These are phyloP conservation scores for Phytophthora fragariaefolia DNA, from an alignment of 352 stramenopile genomes.

Conservation along the genomic window DNA sequence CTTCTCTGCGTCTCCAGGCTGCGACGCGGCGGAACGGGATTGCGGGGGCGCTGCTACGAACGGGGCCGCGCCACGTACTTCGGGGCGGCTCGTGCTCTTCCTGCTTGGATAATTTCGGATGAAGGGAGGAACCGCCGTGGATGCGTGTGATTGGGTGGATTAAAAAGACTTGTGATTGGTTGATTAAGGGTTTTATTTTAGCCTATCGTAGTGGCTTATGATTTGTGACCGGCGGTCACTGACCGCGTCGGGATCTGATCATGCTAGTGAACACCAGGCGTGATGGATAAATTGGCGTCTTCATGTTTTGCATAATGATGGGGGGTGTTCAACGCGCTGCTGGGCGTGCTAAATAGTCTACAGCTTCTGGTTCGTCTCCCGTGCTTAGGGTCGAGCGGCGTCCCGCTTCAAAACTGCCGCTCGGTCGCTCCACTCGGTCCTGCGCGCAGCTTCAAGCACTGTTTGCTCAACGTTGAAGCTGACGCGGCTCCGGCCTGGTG, in stretches of 20 bases:
- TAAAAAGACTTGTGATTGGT: conserved; percentile 12
- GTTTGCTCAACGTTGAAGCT: conserved; percentile 37
- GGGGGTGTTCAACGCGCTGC: conserved; percentile 37
- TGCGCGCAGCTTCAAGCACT: conserved; percentile 13
- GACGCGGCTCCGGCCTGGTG: neutral
- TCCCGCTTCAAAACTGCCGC: conserved; percentile 29
- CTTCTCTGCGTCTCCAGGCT: neutral
- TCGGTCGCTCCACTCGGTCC: neutral
- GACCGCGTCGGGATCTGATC: neutral
- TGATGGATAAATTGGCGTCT: conserved; percentile 4
- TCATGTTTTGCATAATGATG: conserved; percentile 31
- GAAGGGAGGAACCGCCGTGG: conserved; percentile 28
- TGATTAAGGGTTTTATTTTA: neutral
- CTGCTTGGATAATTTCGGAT: conserved; percentile 20
- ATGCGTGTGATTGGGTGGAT: conserved; percentile 41
- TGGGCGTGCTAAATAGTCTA: conserved; percentile 58
- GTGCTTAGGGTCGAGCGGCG: conserved; percentile 2
- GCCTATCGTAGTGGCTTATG: neutral
- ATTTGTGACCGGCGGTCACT: neutral
- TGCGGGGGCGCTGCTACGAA: conserved; percentile 4
- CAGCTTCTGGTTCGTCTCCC: conserved; percentile 36
- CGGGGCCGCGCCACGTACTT: conserved; percentile 12
- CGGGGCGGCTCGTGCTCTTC: conserved; percentile 1
- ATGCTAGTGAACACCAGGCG: no score
- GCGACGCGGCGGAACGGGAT: neutral